These are phyloP conservation scores for Kitagawia praeruptora DNA, from an alignment of 129 eudicot genomes.

Conservation along the genomic window DNA sequence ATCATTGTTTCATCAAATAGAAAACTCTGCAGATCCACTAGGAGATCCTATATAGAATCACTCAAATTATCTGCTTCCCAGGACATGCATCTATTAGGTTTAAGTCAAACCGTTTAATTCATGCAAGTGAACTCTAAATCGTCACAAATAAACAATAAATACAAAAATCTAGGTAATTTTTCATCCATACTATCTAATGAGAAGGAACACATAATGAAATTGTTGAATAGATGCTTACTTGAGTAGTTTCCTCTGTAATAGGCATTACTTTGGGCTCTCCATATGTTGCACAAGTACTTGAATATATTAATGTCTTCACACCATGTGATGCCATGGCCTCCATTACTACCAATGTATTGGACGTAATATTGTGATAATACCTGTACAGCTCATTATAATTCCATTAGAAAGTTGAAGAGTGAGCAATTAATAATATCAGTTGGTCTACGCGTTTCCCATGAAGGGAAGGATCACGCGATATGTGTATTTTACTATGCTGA, in stretches of 20 bases:
- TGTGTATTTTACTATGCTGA: neutral
- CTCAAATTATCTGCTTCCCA: neutral
- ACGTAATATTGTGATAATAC: slow-evolving; percentile 87
- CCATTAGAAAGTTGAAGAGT: neutral
- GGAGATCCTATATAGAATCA: neutral
- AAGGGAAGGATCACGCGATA: neutral
- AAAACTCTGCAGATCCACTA: neutral
- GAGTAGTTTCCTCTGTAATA: slow-evolving; percentile 81
- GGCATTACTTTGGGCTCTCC: slow-evolving; percentile 94
- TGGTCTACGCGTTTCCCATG: neutral
- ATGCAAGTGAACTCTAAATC: neutral
- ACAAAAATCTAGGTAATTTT: neutral
- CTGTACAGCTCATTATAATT: slow-evolving; percentile 18
- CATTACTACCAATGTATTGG: slow-evolving; percentile 65
- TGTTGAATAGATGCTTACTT: slow-evolving; percentile 32
- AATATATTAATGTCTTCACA: slow-evolving; percentile 64
- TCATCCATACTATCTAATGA: neutral
- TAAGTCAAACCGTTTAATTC: neutral
- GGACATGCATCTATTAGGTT: neutral
- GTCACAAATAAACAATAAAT: neutral
- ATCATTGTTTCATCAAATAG: neutral
- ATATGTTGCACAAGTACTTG: slow-evolving; percentile 89
- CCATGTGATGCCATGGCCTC: slow-evolving; percentile 74
- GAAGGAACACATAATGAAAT: neutral
- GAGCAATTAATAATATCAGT: neutral